Evolutionary conservation across 2,329 filamentous ascomycete species (phyloP), one percentile per base, ranked within the genome.

Genomic region (Grosmannia clavigera): DNA sequence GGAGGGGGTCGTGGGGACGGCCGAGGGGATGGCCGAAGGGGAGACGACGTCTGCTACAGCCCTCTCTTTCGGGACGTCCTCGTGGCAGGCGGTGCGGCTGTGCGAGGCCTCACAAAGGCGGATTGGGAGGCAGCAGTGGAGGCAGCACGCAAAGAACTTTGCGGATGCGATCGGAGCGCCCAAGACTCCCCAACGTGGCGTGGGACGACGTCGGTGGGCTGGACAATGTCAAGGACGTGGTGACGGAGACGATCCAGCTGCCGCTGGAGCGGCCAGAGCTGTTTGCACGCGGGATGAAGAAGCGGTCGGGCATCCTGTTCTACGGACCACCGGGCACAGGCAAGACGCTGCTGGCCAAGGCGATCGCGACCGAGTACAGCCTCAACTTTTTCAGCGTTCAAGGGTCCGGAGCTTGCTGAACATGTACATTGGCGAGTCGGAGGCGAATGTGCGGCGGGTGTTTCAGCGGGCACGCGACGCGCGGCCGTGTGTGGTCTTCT

Each of bases 281-380:
- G 1, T 97, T 97, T 68, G 92, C 92, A 38, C 95, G 92, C 76
- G 94, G 92, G 57, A 94, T 97, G 87, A 96, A 96, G 81, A 97
- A 97, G 76, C 86, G 92, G 51, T 95, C 90, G 27, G 91, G 91
- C 66, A 95, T 96, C 65, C 73, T 95, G 29, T 95, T 96, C 74
- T 95, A 95, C 68, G 91, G 91, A 0, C 91, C 91, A 1, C 91
- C 91, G 0, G 91, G 91, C 63, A 95, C 91, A 1, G 91, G 91
- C 67, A 96, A 96, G 75, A 96, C 91, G 1, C 75, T 95, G n/a
- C 79, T 95, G 56, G 91, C 91, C 57, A 95, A 95, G 75, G 91
- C 91, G 35, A 95, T 95, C 66, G 91, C 91, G 0, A 95, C 91
- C 0, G 91, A 95, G 70, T 95, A 95, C 74, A 92, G 88, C 64